Conservation (phyloP, 805 yeast genomes). For the Lipomyces starkeyi region DNA sequence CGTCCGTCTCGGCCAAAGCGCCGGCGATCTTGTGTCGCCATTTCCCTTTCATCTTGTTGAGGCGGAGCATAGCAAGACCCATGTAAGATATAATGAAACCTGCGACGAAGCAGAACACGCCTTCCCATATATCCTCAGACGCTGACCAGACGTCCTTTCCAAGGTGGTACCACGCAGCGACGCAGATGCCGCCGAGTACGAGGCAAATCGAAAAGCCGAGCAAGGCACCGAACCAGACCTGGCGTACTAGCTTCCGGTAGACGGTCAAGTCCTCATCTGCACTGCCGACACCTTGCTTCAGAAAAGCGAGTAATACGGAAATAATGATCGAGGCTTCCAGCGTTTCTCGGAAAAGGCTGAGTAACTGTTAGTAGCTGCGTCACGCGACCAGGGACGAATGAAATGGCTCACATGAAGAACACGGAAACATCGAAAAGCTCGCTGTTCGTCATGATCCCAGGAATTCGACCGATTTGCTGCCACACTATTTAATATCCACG, state of each 20-base stretch:
- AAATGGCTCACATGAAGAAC: constrained; percentile 37
- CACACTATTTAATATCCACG: neutral
- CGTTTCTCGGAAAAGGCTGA: constrained; percentile 81
- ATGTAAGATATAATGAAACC: constrained; percentile 84
- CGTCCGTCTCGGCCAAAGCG: constrained; percentile 59
- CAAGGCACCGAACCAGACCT: constrained; percentile 85
- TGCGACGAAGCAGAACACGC: constrained; percentile 89
- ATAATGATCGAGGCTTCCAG: constrained; percentile 91
- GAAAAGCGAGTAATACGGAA: constrained; percentile 88
- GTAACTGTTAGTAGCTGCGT: neutral
- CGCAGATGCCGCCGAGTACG: constrained; percentile 87
- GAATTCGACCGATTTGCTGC: neutral
- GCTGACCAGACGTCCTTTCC: constrained; percentile 82
- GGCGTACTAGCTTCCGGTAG: constrained; percentile 68
- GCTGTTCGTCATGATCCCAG: constrained; percentile 47
- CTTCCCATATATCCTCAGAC: constrained; percentile 97
- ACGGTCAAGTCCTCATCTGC: constrained; percentile 47
- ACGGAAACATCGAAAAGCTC: constrained; percentile 59
- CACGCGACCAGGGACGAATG: neutral
- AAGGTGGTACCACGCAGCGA: constrained; percentile 87
- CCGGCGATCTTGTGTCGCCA: constrained; percentile 95
- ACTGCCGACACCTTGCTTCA: constrained; percentile 83
- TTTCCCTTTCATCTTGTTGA: constrained; percentile 94
- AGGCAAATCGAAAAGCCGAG: constrained; percentile 80
- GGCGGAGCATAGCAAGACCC: constrained; percentile 96